Percentiles rank a stretch among this genome's conserved stretches.
Conservation (phyloP, 2,329 filamentous ascomycete species). For the Sarocladiaceae sp. region DNA sequence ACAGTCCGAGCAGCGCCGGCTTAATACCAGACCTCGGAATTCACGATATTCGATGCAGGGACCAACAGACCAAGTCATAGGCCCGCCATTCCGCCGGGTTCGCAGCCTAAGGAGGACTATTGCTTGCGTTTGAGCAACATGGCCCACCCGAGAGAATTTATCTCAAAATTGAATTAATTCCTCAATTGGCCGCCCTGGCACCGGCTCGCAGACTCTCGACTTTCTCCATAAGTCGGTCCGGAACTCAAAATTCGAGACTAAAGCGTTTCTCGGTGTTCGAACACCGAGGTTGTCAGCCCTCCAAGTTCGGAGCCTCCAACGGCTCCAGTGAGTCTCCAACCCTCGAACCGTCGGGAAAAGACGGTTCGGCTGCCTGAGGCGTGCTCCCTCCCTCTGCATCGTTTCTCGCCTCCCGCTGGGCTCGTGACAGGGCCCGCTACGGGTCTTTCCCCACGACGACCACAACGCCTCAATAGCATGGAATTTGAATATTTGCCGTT, state of each 20-base stretch:
- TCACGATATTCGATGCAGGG: not conserved
- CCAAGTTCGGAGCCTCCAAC: not conserved
- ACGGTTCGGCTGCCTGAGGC: slow-evolving; percentile 1
- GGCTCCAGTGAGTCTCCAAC: no score
- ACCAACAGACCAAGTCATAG: not conserved
- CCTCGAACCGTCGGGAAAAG: slow-evolving; percentile 9
- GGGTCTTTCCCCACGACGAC: not conserved
- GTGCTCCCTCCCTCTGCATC: not conserved
- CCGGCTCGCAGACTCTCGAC: no score
- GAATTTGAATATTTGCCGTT: no score
- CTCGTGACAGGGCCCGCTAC: not conserved
- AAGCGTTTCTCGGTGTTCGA: slow-evolving; percentile 1
- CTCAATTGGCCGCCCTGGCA: no score
- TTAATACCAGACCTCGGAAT: not conserved
- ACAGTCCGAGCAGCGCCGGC: no score
- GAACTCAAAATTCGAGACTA: not conserved
- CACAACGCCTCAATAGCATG: no score
- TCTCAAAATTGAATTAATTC: no score
- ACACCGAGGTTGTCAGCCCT: not conserved
- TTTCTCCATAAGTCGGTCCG: not conserved
- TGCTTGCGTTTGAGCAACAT: no score
- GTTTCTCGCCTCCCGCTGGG: not conserved
- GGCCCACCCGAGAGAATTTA: not conserved
- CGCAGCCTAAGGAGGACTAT: no score
- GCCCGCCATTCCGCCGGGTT: not conserved